Evolutionary conservation across 768 basidiomycete genomes (phyloP).

Genomic region (Mycena filopes): DNA sequence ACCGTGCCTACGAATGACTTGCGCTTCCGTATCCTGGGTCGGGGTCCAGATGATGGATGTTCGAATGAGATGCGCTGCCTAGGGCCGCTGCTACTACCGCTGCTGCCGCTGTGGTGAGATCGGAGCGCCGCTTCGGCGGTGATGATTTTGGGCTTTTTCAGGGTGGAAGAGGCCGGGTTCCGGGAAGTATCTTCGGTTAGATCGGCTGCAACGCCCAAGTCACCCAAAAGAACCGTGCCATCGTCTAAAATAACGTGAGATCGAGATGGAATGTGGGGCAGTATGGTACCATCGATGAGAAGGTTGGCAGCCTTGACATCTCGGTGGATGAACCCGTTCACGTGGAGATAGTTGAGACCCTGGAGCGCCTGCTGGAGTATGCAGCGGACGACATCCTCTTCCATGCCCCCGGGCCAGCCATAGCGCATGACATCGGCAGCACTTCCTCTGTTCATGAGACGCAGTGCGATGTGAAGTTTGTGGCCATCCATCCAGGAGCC

Average conservation of each 20-base stretch:
- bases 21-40: conserved; percentile 75
- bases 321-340: conserved; percentile 91
- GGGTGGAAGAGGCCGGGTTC: conserved; percentile 31
- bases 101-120: conserved; percentile 38
- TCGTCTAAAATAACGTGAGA: conserved; percentile 57
- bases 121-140: conserved; percentile 45
- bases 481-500: conserved; percentile 90
- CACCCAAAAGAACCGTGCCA: conserved; percentile 90
- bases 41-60: conserved; percentile 37
- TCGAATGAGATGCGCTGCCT: conserved; percentile 50
- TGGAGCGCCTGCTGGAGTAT: conserved; percentile 87
- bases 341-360: conserved; percentile 91
- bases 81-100: conserved; percentile 23
- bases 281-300: conserved; percentile 68
- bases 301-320: conserved; percentile 96
- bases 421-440: conserved; percentile 88
- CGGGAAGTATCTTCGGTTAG: conserved; percentile 72
- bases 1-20: conserved; percentile 95
- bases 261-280: background rate
- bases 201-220: conserved; percentile 92
- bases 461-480: conserved; percentile 86
- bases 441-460: conserved; percentile 91
- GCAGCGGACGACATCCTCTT: conserved; percentile 88
- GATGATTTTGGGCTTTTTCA: conserved; percentile 40
- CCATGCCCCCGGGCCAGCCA: conserved; percentile 88